Evolutionary conservation across 192 early-diverging fungal genomes (phyloP).

Genomic region (Backusella liffmaniae): DNA sequence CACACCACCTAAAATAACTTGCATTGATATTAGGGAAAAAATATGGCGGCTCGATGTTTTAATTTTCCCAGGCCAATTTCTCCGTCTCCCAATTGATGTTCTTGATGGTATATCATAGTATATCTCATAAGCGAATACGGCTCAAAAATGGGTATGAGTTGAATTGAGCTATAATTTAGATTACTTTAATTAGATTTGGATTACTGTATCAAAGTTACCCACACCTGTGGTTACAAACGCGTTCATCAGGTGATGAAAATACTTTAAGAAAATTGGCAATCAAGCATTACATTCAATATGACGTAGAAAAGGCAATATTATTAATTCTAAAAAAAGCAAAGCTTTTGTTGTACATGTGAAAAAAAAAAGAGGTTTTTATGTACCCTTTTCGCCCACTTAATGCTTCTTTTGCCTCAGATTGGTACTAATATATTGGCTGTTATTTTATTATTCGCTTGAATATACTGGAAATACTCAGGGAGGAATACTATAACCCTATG

Average conservation of each 20-base stretch:
- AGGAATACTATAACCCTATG: neutral
- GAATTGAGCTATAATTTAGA: neutral
- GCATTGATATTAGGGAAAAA: conserved; percentile 1
- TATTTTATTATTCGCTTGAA: neutral
- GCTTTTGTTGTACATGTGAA: conserved; percentile 4
- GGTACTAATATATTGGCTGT: neutral
- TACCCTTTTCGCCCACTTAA: neutral
- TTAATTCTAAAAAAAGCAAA: neutral
- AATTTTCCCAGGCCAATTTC: neutral
- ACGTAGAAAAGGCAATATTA: neutral
- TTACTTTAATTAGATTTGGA: neutral
- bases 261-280: neutral
- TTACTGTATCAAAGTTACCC: neutral
- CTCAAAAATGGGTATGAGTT: neutral
- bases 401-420: neutral
- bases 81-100: neutral
- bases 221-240: neutral
- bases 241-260: conserved; percentile 5
- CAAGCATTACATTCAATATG: neutral
- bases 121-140: neutral
- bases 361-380: neutral
- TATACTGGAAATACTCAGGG: neutral
- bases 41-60: neutral
- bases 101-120: neutral
- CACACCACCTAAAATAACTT: neutral